Evolutionary conservation across 306 rosid species (phyloP), one percentile per base, ranked within the genome.

Genomic region (Pterocarpus santalinus): DNA sequence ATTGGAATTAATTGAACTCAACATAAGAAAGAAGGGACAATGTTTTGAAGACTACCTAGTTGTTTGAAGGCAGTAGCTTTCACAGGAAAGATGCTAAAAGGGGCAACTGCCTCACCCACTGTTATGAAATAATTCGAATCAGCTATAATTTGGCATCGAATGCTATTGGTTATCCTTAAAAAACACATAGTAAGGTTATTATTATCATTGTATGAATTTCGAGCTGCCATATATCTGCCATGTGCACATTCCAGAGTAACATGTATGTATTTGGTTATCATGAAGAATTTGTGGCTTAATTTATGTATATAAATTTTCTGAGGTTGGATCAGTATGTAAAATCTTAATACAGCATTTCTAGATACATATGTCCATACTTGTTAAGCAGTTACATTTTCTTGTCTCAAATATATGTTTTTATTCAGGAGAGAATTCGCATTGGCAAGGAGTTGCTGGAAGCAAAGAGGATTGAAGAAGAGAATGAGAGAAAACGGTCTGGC

Each of bases 391-490:
- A 61, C 55, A 60, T 76, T 65, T 79, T 34, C 75, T 72, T 79
- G 30, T 39, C 22, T 60, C 9, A 70, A 28, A 63, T 49, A 13
- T 12, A 2, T 33, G 65, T 78, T 56, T 68, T 80, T 79, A 38
- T 72, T 49, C 88, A 95, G 99, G 99, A 93, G 90, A 93, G 99
- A 84, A 90, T 95, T 77, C 94, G 99, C 57, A 76, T 95, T n/a
- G 99, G 99, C 81, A 95, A 92, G 87, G 99, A 95, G 80, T 86
- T 95, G 78, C 76, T 95, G 73, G 99, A 95, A 88, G 99, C 99
- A 34, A 95, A 95, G 88, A 90, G 97, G 84, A 93, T 90, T 43
- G 99, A 93, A 84, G 98, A 93, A 79, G 93, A 93, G 1, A 95
- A 95, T 81, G 99, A 95, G 87, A 88, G 97, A 87, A 95, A 95